phyloP scores from a whole-genome alignment of 2,329 filamentous ascomycete species.

The Hypomyces perniciosus region DNA sequence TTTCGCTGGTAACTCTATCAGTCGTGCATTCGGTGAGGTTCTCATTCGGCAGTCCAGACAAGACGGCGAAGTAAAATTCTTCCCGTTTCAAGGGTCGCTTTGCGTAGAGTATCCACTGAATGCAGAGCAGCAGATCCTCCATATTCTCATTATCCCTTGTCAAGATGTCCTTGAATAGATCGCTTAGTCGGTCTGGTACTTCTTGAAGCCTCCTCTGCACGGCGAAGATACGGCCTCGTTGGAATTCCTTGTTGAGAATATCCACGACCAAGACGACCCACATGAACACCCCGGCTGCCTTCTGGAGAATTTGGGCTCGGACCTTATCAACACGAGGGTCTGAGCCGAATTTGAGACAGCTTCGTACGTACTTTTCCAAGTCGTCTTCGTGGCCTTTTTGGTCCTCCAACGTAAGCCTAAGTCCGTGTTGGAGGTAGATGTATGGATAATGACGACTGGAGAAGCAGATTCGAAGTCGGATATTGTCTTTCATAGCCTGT shows the following conservation, averaged over 20 bases:
- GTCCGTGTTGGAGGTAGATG: constrained; percentile 27
- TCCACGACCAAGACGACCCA: constrained; percentile 36
- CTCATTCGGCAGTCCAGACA: background rate
- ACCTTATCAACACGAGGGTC: background rate
- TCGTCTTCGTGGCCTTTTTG: constrained; percentile 22
- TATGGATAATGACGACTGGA: constrained; percentile 44
- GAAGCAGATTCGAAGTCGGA: constrained; percentile 33
- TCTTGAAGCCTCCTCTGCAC: constrained; percentile 25
- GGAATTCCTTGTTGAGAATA: constrained; percentile 31
- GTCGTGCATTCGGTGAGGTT: constrained; percentile 20
- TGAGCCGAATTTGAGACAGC: background rate
- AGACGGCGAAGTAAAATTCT: constrained; percentile 35
- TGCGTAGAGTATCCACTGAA: constrained; percentile 49
- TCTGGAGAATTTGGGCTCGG: constrained; percentile 23
- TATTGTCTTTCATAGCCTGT: constrained; percentile 5
- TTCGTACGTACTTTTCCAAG: constrained; percentile 12
- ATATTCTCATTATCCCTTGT: constrained; percentile 37
- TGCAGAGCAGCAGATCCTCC: constrained; percentile 36
- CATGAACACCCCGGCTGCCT: constrained; percentile 38
- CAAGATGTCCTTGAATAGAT: constrained; percentile 47
- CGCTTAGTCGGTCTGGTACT: constrained; percentile 34
- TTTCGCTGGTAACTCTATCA: constrained; percentile 10
- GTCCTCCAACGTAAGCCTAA: constrained; percentile 21
- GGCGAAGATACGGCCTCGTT: constrained; percentile 19
- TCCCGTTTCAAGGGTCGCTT: constrained; percentile 33